phyloP scores from a whole-genome alignment of 2,329 filamentous ascomycete species.

The Periconia sp. region DNA sequence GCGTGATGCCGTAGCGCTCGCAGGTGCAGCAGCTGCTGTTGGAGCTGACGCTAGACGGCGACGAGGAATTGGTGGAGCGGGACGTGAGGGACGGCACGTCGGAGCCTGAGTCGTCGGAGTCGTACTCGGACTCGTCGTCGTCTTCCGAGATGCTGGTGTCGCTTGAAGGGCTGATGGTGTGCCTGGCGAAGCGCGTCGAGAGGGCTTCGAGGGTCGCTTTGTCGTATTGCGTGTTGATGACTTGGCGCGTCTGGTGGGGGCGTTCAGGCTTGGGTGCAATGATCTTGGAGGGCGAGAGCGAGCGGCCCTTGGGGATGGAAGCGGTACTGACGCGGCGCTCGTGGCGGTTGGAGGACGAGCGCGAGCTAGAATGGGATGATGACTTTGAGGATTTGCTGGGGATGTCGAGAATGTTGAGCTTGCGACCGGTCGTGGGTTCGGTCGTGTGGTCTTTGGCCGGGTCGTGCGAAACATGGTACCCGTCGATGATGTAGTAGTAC shows the following conservation, averaged over 20 bases:
- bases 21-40: constrained; percentile 73
- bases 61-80: constrained; percentile 70
- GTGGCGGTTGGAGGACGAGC: constrained; percentile 50
- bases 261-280: constrained; percentile 86
- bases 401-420: constrained; percentile 96
- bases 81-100: constrained; percentile 70
- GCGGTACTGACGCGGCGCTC: constrained; percentile 56
- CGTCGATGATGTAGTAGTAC: constrained; percentile 99
- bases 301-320: constrained; percentile 84
- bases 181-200: constrained; percentile 69
- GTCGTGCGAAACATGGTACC: constrained; percentile 97
- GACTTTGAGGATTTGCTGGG: constrained; percentile 57
- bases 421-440: constrained; percentile 95
- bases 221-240: constrained; percentile 80
- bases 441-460: constrained; percentile 84
- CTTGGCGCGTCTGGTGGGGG: constrained; percentile 82
- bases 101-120: constrained; percentile 64
- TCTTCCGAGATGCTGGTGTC: constrained; percentile 54
- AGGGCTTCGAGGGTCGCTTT: constrained; percentile 78
- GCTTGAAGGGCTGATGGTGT: constrained; percentile 77
- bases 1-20: constrained; percentile 95
- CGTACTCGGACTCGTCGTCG: constrained; percentile 57
- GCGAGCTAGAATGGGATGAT: constrained; percentile 47
- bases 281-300: constrained; percentile 86
- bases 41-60: constrained; percentile 66